Evolutionary conservation across 495 filamentous ascomycete species (phyloP).

Genomic region (Annulohypoxylon maeteangense): DNA sequence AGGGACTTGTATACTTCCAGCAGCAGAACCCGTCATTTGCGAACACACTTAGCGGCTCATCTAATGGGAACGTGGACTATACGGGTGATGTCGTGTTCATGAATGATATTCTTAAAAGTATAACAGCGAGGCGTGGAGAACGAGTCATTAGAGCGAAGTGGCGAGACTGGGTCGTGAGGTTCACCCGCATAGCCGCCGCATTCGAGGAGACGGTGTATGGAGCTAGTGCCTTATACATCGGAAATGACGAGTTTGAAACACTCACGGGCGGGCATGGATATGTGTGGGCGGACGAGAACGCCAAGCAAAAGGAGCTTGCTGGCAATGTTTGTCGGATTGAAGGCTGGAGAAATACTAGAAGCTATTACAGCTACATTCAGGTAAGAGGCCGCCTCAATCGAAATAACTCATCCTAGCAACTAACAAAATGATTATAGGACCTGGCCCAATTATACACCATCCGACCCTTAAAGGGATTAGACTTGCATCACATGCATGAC

Average conservation of each 20-base stretch:
- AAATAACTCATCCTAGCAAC: not conserved
- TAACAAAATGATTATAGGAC: conserved; percentile 58
- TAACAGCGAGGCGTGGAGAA: conserved; percentile 87
- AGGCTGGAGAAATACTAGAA: conserved; percentile 93
- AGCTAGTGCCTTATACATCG: conserved; percentile 87
- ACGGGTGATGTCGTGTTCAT: conserved; percentile 93
- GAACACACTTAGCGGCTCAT: conserved; percentile 56
- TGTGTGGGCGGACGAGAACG: conserved; percentile 86
- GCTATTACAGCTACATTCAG: conserved; percentile 94
- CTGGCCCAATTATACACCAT: conserved; percentile 69
- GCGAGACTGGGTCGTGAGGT: conserved; percentile 88
- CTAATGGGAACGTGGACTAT: conserved; percentile 65
- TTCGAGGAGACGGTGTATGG: conserved; percentile 97
- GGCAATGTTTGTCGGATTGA: conserved; percentile 93
- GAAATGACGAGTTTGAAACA: conserved; percentile 75
- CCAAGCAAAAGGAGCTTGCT: conserved; percentile 84
- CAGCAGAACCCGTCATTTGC: conserved; percentile 74
- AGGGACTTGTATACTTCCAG: conserved; percentile 85
- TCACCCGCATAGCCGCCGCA: conserved; percentile 88
- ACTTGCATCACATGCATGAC: conserved; percentile 92
- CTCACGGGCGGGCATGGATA: conserved; percentile 84
- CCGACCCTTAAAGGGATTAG: conserved; percentile 82
- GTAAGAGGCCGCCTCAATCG: conserved; percentile 52
- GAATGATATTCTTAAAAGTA: conserved; percentile 81
- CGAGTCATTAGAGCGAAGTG: conserved; percentile 89